Evolutionary conservation across 345 rosid genomes (phyloP), one percentile per base, ranked within the genome.

Genomic region (Hibiscus mutabilis): DNA sequence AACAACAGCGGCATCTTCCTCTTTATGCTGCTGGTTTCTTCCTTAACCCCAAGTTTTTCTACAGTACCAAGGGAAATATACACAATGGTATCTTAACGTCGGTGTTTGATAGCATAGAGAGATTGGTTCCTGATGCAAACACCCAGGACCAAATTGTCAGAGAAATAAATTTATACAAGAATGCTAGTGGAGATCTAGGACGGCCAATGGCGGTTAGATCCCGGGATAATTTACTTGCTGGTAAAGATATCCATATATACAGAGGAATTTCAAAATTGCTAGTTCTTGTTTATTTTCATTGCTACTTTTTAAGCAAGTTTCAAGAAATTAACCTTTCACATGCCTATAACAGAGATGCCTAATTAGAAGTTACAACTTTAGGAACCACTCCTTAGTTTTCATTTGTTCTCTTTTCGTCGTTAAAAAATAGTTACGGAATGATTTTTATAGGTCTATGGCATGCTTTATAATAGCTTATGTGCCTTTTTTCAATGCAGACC

Each of bases 1-100:
- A 79, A 74, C 91, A 79, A 49, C 91, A 83, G 27, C 80, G 78
- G 68, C 87, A 85, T 71, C 87, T 83, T 79, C 96, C 97, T 69
- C 85, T 95, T 69, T 91, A 89, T 58, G 91, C 87, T 69, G 93
- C 98, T 5, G 99, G 96, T 60, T 95, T 95, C 81, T 95, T 82
- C 77, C 90, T 95, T n/a, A 92, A 95, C 75, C 98, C 99, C 0
- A 95, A 88, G 80, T 88, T 92, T 78, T 95, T 92, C 76, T 92
- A 95, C 58, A 84, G 83, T 67, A 81, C 81, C 0, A 82, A 77
- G 19, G 99, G 86, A 76, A 93, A 85, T 57, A 75, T 86, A 78
- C 91, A 80, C 22, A 84, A 79, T 64, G 86, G 81, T 78, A 82
- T 92, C 35, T 47, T 78, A 63, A 86, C 96, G 53, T 89, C 86